These are phyloP conservation scores for Moesziomyces sp. DNA, from an alignment of 1,284 basidiomycete genomes.

Conservation along the genomic window DNA sequence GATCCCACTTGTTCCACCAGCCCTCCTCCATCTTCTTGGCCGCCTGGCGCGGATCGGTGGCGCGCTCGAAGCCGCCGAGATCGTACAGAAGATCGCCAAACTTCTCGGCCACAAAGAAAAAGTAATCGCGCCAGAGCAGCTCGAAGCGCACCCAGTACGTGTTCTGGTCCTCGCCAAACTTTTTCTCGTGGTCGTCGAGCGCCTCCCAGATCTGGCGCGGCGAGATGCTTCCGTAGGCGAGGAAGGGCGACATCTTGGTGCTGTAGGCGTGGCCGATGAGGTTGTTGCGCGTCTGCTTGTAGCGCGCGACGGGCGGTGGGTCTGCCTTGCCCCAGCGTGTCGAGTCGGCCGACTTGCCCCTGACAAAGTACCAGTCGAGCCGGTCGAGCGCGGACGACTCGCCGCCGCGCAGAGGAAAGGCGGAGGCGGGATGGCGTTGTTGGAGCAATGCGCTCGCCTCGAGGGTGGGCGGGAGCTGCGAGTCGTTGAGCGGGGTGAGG, in stretches of 20 bases:
- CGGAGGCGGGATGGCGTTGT: conserved; percentile 60
- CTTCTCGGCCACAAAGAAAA: conserved; percentile 70
- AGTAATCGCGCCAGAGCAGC: conserved; percentile 73
- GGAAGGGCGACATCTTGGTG: conserved; percentile 72
- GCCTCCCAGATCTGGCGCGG: conserved; percentile 70
- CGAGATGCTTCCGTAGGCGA: conserved; percentile 71
- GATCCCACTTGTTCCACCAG: conserved; percentile 61
- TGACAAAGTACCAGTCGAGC: conserved; percentile 64
- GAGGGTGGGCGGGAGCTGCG: conserved; percentile 46
- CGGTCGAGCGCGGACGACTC: conserved; percentile 61
- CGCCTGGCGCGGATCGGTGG: conserved; percentile 69
- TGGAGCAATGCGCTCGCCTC: conserved; percentile 55
- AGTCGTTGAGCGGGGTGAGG: conserved; percentile 57
- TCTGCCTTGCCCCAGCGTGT: conserved; percentile 57
- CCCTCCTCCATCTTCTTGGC: conserved; percentile 67
- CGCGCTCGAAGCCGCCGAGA: conserved; percentile 70
- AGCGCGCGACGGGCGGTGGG: conserved; percentile 68
- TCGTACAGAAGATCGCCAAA: conserved; percentile 69
- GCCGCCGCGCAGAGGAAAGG: conserved; percentile 61
- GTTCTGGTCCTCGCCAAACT: conserved; percentile 68
- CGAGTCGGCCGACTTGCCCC: conserved; percentile 60
- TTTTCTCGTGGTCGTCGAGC: conserved; percentile 67
- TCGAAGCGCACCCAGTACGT: conserved; percentile 72
- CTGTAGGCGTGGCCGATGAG: conserved; percentile 72
- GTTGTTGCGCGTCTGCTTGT: conserved; percentile 73